Evolutionary conservation across 805 yeast genomes (phyloP), one percentile per base, ranked within the genome.

Genomic region (Kodamaea hsintzibuensis): DNA sequence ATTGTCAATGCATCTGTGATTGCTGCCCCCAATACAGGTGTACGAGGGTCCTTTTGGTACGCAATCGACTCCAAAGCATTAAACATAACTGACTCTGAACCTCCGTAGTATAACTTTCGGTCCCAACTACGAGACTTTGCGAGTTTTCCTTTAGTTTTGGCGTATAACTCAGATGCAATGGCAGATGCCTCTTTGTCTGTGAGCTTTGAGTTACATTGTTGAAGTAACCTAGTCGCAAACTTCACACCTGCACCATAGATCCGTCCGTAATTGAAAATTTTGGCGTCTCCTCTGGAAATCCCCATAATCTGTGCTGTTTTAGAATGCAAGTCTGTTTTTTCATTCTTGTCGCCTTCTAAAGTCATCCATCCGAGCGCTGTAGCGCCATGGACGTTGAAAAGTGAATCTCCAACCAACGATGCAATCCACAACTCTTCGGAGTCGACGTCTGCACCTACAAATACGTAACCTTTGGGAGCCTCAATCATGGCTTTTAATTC

Each of bases 321-420:
- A 0, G 98, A 91, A 67, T 95, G 99, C 56, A 96, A 72, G 72
- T 95, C 99, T 0, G 99, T 96, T 3, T 95, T 96, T 52, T 88
- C 93, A 53, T 75, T 78, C 71, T 95, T 95, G 3, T 93, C 85
- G 16, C 99, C 99, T 74, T 95, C 99, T 53, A 95, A 77, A 1
- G 98, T 92, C 99, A 95, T 96, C 99, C 99, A 96, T 0, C 98
- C 98, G 52, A 96, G 81, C 0, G 98, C 96, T 0, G 98, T 91
- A 12, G 96, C 96, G 5, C 99, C 99, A 68, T 95, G 99, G 19
- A 89, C 74, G 35, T 86, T 83, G 70, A 93, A 90, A 50, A 86
- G 82, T 0, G 98, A 86, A 67, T 95, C 99, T 2, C 99, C 98
- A 33, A 93, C 85, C 19, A 96, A 73, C 16, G 97, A 88, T 0